Conservation (phyloP, 352 stramenopile genomes). For the Phytophthora crassamura region DNA sequence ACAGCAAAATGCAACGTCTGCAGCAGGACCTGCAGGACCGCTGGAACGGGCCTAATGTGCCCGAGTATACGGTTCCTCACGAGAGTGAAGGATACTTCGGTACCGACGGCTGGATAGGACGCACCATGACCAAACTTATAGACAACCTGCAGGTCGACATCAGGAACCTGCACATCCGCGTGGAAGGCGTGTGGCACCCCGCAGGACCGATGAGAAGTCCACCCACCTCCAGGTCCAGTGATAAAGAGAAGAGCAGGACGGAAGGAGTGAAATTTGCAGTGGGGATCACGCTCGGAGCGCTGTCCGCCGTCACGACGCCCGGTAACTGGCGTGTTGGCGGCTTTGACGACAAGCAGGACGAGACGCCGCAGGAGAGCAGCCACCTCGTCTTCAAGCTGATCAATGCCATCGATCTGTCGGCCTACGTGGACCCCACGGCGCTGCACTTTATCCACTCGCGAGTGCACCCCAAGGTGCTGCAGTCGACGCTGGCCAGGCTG, state of each 20-base stretch:
- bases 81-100: slow-evolving; percentile 91
- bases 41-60: slow-evolving; percentile 74
- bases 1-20: slow-evolving; percentile 74
- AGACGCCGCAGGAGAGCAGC: slow-evolving; percentile 34
- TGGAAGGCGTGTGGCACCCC: slow-evolving; percentile 79
- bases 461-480: slow-evolving; percentile 78
- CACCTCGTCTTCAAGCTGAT: slow-evolving; percentile 91
- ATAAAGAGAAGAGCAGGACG: slow-evolving; percentile 21
- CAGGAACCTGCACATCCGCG: slow-evolving; percentile 86
- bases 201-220: slow-evolving; percentile 36
- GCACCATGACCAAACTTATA: slow-evolving; percentile 91
- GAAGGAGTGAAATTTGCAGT: slow-evolving; percentile 72
- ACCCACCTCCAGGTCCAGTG: slow-evolving; percentile 19
- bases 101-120: slow-evolving; percentile 87
- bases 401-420: slow-evolving; percentile 85
- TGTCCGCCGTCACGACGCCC: slow-evolving; percentile 87
- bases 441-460: slow-evolving; percentile 89
- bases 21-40: slow-evolving; percentile 83
- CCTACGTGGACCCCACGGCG: slow-evolving; percentile 86
- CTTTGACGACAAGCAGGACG: slow-evolving; percentile 61
- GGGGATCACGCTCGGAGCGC: slow-evolving; percentile 78
- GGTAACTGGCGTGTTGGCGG: slow-evolving; percentile 85
- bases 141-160: slow-evolving; percentile 92
- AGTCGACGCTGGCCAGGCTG: slow-evolving; percentile 76
- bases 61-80: slow-evolving; percentile 67